Base-by-base conservation (phyloP, 805 yeast species). In the Metschnikowia reukaufii region DNA sequence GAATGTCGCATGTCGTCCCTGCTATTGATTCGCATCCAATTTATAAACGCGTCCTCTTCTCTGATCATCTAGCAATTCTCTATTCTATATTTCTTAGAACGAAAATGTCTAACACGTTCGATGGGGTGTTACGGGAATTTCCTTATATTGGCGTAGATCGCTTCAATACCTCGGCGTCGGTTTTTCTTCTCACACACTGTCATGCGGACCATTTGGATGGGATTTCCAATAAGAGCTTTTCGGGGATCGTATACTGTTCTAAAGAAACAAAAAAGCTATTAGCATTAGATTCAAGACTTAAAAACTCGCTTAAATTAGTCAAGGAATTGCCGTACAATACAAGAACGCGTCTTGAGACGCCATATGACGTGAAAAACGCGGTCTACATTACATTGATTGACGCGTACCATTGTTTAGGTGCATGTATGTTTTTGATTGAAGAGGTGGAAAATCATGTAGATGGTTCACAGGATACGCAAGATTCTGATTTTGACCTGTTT, bases 381-480 rank as follows among this genome's bases (percentile, higher is more conserved):
- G 41, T 79, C 5, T 57, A 44, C 6, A 60, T 81, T 2, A 73
- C 80, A 1, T 55, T 76, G 21, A 65, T 82, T 2, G 72, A 72
- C 5, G 72, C 82, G 0, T 72, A 80, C 55, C 87, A 82, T 53
- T 82, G 86, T 55, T 79, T 83, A 10, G 86, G 86, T 3, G 70
- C 83, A 3, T 67, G 71, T 2, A 78, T 81, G 82, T 75, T 77
- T 47, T 66, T 82, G 23, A 47, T 82, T 1, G 77, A 76, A 48
- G 61, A 61, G 32, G 2, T 36, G 8, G 18, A 36, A 23, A 16
- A 9, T 1, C 3, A 23, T 18, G n/a, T 6, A 17, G 29, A 36
- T 20, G n/a, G 13, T 4, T 7, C 10, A 1, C 7, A 30, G 4
- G 27, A 23, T 9, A 9, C 9, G 8, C 20, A 20, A 31, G 36